These are phyloP conservation scores for Phialophora tarda DNA, from an alignment of 2,329 filamentous ascomycete species.

Conservation along the genomic window DNA sequence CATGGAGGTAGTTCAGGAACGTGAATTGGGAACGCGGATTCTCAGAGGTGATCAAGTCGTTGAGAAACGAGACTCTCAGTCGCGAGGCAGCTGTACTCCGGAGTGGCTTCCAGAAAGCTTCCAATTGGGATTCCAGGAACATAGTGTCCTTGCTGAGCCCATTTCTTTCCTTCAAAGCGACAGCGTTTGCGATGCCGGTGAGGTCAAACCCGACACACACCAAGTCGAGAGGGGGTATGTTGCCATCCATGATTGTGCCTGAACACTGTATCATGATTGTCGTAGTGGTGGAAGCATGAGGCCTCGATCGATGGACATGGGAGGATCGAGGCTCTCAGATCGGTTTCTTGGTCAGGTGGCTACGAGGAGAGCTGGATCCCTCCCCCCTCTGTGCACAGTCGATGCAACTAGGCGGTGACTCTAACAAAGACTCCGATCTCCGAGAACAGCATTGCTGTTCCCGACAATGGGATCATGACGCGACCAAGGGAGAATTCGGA, in stretches of 20 bases:
- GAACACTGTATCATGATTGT: not conserved
- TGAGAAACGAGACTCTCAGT: constrained; percentile 35
- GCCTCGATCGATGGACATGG: not conserved
- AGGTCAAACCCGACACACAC: constrained; percentile 37
- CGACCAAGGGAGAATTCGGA: not conserved
- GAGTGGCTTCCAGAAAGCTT: constrained; percentile 31
- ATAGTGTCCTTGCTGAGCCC: constrained; percentile 20
- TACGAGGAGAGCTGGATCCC: too few species aligned
- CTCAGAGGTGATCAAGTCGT: constrained; percentile 36
- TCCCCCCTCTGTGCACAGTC: too few species aligned
- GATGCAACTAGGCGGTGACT: too few species aligned
- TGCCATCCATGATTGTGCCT: not conserved
- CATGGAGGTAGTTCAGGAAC: constrained; percentile 37
- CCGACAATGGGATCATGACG: not conserved
- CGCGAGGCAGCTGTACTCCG: constrained; percentile 16
- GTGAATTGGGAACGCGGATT: constrained; percentile 38
- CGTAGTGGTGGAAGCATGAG: not conserved
- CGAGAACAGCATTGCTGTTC: not conserved
- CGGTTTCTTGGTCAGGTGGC: not conserved
- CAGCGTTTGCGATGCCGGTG: constrained; percentile 30
- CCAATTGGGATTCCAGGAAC: constrained; percentile 34
- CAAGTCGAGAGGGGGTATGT: constrained; percentile 17
- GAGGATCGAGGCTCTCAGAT: not conserved
- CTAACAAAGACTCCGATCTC: not conserved
- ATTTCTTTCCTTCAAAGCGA: constrained; percentile 34